A percentile compares a stretch with the other conserved stretches of the same genome.
Conservation (phyloP, 2,329 filamentous ascomycete genomes). For the Amesomyces nigricolor region DNA sequence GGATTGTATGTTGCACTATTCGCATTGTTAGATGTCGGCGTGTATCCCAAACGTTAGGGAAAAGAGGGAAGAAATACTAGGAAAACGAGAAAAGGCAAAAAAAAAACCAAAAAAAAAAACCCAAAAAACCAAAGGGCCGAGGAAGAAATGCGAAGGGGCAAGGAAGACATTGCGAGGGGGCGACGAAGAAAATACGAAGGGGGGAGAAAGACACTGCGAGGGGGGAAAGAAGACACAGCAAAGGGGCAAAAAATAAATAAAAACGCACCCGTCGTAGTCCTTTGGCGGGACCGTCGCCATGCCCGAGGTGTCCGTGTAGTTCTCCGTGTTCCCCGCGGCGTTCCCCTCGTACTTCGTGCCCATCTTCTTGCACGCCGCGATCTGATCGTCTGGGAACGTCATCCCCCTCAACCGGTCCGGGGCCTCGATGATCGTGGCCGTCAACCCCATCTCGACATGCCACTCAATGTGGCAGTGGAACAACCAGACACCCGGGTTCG, state of each 20-base stretch:
- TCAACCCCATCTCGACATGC: conserved; percentile 56
- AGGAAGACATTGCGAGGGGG: too few species aligned
- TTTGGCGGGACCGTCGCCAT: conserved; percentile 44
- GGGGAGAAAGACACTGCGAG: too few species aligned
- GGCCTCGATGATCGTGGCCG: conserved; percentile 50
- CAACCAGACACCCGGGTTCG: conserved; percentile 50
- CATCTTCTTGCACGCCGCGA: conserved; percentile 40
- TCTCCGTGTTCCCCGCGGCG: conserved; percentile 57
- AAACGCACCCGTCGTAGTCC: conserved; percentile 39
- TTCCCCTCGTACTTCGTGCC: conserved; percentile 53
- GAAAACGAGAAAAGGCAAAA: not conserved
- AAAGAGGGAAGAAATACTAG: too few species aligned
- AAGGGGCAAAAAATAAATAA: not conserved
- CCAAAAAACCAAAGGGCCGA: conserved; percentile 3
- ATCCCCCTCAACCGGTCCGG: conserved; percentile 51
- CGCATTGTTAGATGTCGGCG: too few species aligned
- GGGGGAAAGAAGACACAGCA: too few species aligned
- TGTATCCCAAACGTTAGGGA: too few species aligned
- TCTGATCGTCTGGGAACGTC: conserved; percentile 54
- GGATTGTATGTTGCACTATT: too few species aligned
- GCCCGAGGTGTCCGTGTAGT: conserved; percentile 49
- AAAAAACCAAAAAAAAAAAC: conserved; percentile 1
- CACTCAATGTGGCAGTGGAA: conserved; percentile 58
- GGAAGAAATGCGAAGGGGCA: too few species aligned
- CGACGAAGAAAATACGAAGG: too few species aligned